Evolutionary conservation across 176 grass and related monocot species (phyloP), one percentile per base, ranked within the genome.

Genomic region (Juncus effusus): DNA sequence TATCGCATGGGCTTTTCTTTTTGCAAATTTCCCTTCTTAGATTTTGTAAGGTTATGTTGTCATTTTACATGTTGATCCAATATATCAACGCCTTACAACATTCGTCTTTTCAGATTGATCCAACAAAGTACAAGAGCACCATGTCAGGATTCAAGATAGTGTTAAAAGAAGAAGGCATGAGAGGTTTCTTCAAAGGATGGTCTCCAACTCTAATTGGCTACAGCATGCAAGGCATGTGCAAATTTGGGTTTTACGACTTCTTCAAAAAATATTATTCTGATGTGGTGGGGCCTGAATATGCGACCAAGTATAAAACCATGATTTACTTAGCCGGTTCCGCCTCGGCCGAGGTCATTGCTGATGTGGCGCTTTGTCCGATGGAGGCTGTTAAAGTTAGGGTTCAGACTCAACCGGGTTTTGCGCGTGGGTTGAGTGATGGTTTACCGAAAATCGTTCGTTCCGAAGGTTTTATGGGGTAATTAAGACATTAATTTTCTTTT

Each of bases 251-350:
- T 76, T 94, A 93, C 1, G 85, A 93, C 14, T 88, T 82, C 51
- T 94, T 94, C 68, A 94, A 94, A 53, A 94, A 85, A 72, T 85
- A 82, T 40, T 94, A 88, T 71, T 88, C 76, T 0, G 85, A 88
- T 56, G 38, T 94, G 39, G 85, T 66, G 69, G 89, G 89, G 7
- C 79, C 78, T 13, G 79, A 94, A 63, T 75, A 78, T 76, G 79
- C 90, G 10, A 51, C 77, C 49, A 89, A 83, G 77, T 89, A 95
- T 64, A 95, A 95, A 65, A 89, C 90, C 5, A 65, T 95, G 59
- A 86, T 95, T 42, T 89, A 95, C 65, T 74, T 95, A 36, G 82
- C 77, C 6, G 82, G 90, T 1, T 89, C 85, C 16, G 85, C 85
- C 72, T 95, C 90, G 0, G 82, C 90, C 68, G 90, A 95, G 62